Evolutionary conservation across 1,284 basidiomycete genomes (phyloP).

Genomic region (Malassezia pachydermatis): DNA sequence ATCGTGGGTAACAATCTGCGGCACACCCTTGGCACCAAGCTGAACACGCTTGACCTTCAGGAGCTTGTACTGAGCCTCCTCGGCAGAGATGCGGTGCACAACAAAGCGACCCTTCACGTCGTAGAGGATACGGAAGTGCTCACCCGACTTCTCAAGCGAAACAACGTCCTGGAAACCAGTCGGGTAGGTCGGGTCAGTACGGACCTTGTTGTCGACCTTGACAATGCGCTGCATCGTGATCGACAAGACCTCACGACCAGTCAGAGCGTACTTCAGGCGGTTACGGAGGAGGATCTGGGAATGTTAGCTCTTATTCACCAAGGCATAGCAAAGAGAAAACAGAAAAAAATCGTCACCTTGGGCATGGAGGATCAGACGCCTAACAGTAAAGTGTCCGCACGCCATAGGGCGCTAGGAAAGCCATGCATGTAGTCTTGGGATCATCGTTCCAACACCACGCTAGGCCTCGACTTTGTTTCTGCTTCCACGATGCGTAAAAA

Average conservation of each 20-base stretch:
- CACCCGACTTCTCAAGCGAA: conserved; percentile 93
- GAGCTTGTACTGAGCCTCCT: conserved; percentile 97
- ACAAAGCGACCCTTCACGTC: conserved; percentile 98
- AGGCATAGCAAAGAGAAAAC: not conserved
- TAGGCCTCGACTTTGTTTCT: not conserved
- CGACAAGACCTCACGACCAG: conserved; percentile 83
- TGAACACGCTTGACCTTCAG: conserved; percentile 88
- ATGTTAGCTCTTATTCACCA: too few relatives aligned
- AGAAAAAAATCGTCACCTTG: not conserved
- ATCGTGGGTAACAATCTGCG: conserved; percentile 95
- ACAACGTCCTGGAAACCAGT: conserved; percentile 97
- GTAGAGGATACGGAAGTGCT: conserved; percentile 99
- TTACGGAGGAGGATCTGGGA: conserved; percentile 87
- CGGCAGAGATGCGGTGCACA: conserved; percentile 96
- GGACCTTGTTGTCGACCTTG: conserved; percentile 97
- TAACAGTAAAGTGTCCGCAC: conserved; percentile 9
- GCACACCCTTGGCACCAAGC: conserved; percentile 85
- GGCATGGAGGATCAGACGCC: conserved; percentile 12
- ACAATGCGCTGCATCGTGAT: conserved; percentile 95
- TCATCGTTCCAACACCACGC: conserved; percentile 12
- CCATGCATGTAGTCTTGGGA: conserved; percentile 16
- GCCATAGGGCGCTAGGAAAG: conserved; percentile 16
- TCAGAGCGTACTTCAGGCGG: conserved; percentile 97
- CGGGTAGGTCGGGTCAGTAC: conserved; percentile 94
- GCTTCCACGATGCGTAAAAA: not conserved